Conservation (phyloP, 331 rosid genomes). For the Malus hybrid region DNA sequence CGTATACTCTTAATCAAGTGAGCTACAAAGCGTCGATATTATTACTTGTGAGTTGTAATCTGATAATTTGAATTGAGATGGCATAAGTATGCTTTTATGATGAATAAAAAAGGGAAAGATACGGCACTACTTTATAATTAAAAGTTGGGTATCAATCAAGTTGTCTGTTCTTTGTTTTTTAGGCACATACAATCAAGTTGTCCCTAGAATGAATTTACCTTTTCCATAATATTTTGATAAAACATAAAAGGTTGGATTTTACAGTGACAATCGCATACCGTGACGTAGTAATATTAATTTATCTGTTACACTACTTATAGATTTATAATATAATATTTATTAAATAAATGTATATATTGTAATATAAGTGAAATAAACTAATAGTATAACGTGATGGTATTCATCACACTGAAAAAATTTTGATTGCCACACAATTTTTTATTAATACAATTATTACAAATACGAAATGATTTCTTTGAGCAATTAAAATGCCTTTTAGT, state of each 20-base stretch:
- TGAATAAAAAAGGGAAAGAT: background rate
- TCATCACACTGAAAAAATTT: too few relatives aligned
- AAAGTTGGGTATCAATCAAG: constrained; percentile 10
- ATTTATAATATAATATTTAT: too few relatives aligned
- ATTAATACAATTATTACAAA: background rate
- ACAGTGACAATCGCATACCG: background rate
- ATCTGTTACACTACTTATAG: too few relatives aligned
- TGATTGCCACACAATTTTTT: background rate
- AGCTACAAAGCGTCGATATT: background rate
- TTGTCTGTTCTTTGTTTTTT: background rate
- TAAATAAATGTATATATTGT: too few relatives aligned
- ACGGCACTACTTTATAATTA: background rate
- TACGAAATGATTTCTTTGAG: background rate
- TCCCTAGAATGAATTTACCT: background rate
- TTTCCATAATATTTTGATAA: background rate
- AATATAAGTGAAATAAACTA: too few relatives aligned
- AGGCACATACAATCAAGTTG: constrained; percentile 4
- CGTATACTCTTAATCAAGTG: too few relatives aligned
- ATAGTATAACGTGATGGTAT: too few relatives aligned
- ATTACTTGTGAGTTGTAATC: background rate
- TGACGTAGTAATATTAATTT: too few relatives aligned
- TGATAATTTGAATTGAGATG: background rate
- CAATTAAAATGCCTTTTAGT: background rate
- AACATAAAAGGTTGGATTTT: background rate
- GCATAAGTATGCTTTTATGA: background rate